Conservation (phyloP, 78 protist genomes). For the Acrasis kona region DNA sequence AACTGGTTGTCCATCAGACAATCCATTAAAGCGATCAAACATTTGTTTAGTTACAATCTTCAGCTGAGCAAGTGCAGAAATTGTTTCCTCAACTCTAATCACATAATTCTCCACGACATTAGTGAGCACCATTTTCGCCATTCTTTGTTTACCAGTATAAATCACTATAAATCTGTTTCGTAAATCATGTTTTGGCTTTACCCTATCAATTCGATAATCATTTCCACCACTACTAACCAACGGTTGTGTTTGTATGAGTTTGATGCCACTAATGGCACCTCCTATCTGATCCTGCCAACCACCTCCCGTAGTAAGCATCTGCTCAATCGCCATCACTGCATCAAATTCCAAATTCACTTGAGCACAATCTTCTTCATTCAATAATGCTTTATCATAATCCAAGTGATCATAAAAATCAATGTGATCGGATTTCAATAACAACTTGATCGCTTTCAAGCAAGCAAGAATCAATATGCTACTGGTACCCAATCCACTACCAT, state of each 20-base stretch:
- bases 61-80: not conserved
- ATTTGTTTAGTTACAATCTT: not conserved
- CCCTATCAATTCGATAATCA: not conserved
- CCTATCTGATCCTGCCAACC: slow-evolving; percentile 75
- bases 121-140: slow-evolving; percentile 49
- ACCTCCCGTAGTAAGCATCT: slow-evolving; percentile 63
- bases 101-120: slow-evolving; percentile 47
- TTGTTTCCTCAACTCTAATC: slow-evolving; percentile 1
- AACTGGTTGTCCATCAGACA: too few relatives aligned
- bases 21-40: slow-evolving; percentile 13
- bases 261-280: slow-evolving; percentile 46
- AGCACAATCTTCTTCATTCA: too few relatives aligned
- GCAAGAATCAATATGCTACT: too few relatives aligned
- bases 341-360: too few relatives aligned
- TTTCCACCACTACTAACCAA: not conserved
- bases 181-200: not conserved
- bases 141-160: slow-evolving; percentile 51
- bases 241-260: not conserved
- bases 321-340: slow-evolving; percentile 45
- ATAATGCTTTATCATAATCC: too few relatives aligned
- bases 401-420: too few relatives aligned
- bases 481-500: too few relatives aligned
- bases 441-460: too few relatives aligned
- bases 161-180: slow-evolving; percentile 6
- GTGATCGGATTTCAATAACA: too few relatives aligned